Conservation (phyloP, 2,329 filamentous ascomycete species). For the Trichophyton mentagrophytes region DNA sequence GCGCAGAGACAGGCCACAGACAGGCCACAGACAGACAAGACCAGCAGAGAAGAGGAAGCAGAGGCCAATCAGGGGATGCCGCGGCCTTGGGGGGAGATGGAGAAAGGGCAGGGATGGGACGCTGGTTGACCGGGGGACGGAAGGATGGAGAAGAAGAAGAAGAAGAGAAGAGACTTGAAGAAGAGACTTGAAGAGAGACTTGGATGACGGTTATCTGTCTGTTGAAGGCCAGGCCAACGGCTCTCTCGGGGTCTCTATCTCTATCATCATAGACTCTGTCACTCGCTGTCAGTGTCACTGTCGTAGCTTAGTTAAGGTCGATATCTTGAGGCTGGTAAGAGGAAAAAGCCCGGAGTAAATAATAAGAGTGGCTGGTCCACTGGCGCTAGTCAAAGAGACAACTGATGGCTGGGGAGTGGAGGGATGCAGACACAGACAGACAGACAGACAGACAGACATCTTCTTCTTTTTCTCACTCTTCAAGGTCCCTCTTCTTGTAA, state of each 20-base stretch:
- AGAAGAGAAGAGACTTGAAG: background rate
- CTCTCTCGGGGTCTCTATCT: no score
- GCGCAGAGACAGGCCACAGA: background rate
- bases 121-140: conserved; percentile 1
- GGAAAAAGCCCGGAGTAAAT: background rate
- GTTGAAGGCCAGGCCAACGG: background rate
- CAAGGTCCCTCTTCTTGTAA: background rate
- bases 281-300: no score
- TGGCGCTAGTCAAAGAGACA: background rate
- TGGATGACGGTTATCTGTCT: background rate
- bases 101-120: background rate
- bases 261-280: no score
- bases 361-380: conserved; percentile 1
- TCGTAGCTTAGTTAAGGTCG: no score
- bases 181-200: background rate
- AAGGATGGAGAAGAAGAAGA: background rate
- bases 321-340: background rate
- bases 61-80: background rate
- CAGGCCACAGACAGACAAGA: no score
- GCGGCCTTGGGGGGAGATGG: background rate
- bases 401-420: background rate
- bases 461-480: background rate
- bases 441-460: background rate
- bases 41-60: background rate
- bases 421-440: background rate